Evolutionary conservation across 1,139 yeast species (phyloP).

Genomic region (Yamadazyma friedrichii): DNA sequence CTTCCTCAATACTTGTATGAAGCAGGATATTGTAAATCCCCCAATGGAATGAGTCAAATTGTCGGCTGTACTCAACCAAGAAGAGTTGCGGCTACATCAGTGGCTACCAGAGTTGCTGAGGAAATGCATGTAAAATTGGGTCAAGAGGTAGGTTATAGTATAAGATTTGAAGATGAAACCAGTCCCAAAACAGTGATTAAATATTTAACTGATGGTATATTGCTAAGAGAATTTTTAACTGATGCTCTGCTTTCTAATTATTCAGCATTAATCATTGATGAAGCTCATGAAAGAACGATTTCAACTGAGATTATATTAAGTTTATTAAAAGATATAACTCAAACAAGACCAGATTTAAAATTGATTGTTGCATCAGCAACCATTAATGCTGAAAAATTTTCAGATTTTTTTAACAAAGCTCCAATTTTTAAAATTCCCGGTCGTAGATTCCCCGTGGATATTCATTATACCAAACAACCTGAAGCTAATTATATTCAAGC

Average conservation of each 20-base stretch:
- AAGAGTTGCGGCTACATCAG: conserved; percentile 93
- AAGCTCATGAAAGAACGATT: conserved; percentile 93
- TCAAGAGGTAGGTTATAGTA: conserved; percentile 78
- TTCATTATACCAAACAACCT: conserved; percentile 81
- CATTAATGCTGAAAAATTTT: conserved; percentile 82
- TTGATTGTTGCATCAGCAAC: conserved; percentile 91
- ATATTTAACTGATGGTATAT: conserved; percentile 94
- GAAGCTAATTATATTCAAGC: conserved; percentile 90
- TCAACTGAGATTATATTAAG: conserved; percentile 91
- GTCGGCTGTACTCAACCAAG: conserved; percentile 96
- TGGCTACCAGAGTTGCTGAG: conserved; percentile 87
- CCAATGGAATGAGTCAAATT: conserved; percentile 21
- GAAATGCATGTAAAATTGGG: conserved; percentile 78
- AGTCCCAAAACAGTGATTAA: conserved; percentile 66
- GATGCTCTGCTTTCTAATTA: conserved; percentile 71
- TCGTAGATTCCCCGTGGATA: conserved; percentile 82
- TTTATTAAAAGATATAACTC: conserved; percentile 68
- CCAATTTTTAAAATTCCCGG: conserved; percentile 92
- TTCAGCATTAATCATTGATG: conserved; percentile 89
- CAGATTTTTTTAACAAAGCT: conserved; percentile 74
- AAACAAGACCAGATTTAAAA: conserved; percentile 64
- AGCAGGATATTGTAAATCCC: conserved; percentile 65
- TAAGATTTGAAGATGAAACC: conserved; percentile 81
- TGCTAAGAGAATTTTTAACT: conserved; percentile 75
- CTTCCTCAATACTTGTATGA: conserved; percentile 86